phyloP scores from a whole-genome alignment of 176 grass and related monocot genomes.

The Triticum urartu region DNA sequence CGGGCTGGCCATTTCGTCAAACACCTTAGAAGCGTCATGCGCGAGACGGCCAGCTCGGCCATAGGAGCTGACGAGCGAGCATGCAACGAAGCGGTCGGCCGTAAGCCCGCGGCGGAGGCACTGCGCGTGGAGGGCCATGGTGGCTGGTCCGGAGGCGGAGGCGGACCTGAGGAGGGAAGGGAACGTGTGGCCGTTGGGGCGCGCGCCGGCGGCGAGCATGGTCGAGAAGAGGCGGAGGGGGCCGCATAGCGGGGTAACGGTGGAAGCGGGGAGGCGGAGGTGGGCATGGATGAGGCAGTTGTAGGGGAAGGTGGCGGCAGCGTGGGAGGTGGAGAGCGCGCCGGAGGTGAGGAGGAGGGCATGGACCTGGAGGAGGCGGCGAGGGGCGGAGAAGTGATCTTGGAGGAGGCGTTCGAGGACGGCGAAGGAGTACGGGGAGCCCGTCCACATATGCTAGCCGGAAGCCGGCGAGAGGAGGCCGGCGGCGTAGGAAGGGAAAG shows the following conservation, averaged over 20 bases:
- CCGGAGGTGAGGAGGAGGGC: constrained; percentile 73
- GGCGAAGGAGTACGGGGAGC: constrained; percentile 16
- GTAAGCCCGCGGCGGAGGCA: constrained; percentile 54
- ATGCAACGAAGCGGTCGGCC: constrained; percentile 54
- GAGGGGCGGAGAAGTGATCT: constrained; percentile 37
- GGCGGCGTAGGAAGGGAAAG: too few relatives aligned
- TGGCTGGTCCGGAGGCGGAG: background rate
- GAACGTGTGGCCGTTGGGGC: constrained; percentile 70
- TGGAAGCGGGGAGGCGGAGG: constrained; percentile 20
- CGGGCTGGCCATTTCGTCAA: constrained; percentile 56
- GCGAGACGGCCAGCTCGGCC: background rate
- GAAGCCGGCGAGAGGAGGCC: too few relatives aligned
- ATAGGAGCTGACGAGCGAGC: constrained; percentile 63
- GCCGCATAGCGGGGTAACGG: background rate
- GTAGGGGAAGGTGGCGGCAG: constrained; percentile 47
- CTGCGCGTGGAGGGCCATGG: constrained; percentile 49
- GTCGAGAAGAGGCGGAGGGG: constrained; percentile 57
- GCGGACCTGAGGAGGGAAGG: constrained; percentile 62
- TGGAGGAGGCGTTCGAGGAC: constrained; percentile 39
- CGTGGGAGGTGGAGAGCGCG: constrained; percentile 30
- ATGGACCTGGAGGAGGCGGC: constrained; percentile 56
- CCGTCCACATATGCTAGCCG: background rate
- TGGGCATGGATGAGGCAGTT: constrained; percentile 70
- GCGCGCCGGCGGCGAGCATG: constrained; percentile 50
- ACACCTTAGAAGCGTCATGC: constrained; percentile 50